phyloP scores from a whole-genome alignment of 495 filamentous ascomycete genomes.

The Neohortaea acidophila region DNA sequence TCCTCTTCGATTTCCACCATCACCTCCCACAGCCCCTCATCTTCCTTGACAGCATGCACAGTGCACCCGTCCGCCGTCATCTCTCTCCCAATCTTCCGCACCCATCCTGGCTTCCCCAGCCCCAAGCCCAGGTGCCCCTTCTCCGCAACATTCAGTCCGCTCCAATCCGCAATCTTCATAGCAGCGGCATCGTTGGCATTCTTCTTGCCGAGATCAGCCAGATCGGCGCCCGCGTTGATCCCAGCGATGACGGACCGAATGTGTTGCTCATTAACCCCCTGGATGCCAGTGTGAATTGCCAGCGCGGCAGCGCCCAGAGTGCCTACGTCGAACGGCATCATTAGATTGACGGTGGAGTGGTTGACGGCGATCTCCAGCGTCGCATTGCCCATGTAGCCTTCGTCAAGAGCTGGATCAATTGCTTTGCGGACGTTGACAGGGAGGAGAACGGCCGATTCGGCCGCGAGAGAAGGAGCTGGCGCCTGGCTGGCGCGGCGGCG shows the following conservation, averaged over 20 bases:
- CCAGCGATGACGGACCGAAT: neutral
- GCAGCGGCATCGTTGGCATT: neutral
- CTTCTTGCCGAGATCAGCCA: neutral
- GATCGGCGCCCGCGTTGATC: neutral
- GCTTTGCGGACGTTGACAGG: neutral
- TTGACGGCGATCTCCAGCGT: neutral
- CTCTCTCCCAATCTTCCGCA: slow-evolving; percentile 2
- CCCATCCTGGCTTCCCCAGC: neutral
- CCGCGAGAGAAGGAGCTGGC: neutral
- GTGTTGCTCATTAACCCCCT: neutral
- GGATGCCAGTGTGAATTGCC: neutral
- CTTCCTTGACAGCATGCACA: slow-evolving; percentile 1
- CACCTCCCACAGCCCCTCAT: slow-evolving; percentile 7
- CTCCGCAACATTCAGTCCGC: neutral
- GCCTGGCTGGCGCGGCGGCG: too few relatives aligned
- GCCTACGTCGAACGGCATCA: neutral
- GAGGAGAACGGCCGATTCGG: neutral
- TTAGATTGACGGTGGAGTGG: neutral
- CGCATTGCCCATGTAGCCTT: slow-evolving; percentile 4
- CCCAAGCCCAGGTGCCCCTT: slow-evolving; percentile 5
- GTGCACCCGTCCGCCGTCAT: slow-evolving; percentile 1
- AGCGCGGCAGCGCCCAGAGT: neutral
- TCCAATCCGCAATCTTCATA: slow-evolving; percentile 5
- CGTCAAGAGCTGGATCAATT: neutral
- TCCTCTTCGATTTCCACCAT: slow-evolving; percentile 4